Conservation (phyloP, 345 rosid species). For the Citrus mangshanensis region DNA sequence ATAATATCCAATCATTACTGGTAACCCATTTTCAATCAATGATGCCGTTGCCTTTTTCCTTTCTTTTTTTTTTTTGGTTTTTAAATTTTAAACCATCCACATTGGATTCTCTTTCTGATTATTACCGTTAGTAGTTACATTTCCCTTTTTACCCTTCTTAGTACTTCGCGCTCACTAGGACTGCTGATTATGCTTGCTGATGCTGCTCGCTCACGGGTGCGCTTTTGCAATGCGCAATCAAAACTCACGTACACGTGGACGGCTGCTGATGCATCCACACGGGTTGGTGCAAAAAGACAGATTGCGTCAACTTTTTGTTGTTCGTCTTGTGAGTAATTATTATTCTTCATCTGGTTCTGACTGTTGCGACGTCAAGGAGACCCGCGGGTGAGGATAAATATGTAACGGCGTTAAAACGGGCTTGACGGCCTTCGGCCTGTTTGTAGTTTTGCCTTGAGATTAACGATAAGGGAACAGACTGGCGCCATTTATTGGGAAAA, state of each 20-base stretch:
- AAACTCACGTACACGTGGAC: conserved; percentile 20
- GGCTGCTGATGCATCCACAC: conserved; percentile 22
- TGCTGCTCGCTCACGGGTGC: conserved; percentile 1
- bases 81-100: background rate
- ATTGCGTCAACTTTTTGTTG: background rate
- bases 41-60: background rate
- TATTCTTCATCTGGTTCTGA: background rate
- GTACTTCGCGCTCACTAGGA: background rate
- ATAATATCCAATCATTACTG: background rate
- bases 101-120: conserved; percentile 23
- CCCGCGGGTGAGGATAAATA: background rate
- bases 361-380: background rate
- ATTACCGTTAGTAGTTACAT: conserved; percentile 2
- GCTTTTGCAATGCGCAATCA: background rate
- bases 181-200: background rate
- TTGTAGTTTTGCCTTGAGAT: background rate
- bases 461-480: background rate
- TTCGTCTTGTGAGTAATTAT: background rate
- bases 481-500: conserved; percentile 7
- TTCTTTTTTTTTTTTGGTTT: background rate
- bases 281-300: background rate
- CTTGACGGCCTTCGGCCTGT: background rate
- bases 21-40: background rate
- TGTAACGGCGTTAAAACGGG: background rate
- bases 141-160: conserved; percentile 16